Conservation (phyloP, 768 basidiomycete genomes). For the Hebeloma cylindrosporum region DNA sequence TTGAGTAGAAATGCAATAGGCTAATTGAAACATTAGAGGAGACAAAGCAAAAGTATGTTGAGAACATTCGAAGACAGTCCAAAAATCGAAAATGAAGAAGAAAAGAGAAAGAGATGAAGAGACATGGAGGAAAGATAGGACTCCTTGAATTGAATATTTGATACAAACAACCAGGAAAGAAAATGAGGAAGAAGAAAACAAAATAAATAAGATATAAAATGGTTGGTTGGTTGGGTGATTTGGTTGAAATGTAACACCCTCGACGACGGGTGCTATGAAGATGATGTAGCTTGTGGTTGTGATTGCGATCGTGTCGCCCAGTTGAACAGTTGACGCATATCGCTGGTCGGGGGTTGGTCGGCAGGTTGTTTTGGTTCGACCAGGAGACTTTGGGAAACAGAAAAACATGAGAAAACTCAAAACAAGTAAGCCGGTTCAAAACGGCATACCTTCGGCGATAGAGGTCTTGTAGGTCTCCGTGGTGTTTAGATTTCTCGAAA, state of each 20-base stretch:
- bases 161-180: conserved; percentile 14
- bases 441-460: conserved; percentile 75
- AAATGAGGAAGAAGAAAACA: conserved; percentile 26
- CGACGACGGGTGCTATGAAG: conserved; percentile 22
- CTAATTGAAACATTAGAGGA: conserved; percentile 7
- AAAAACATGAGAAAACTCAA: conserved; percentile 3
- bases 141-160: background rate
- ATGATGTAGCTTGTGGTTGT: conserved; percentile 35
- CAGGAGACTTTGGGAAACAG: conserved; percentile 51
- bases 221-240: too few relatives aligned
- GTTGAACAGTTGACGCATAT: conserved; percentile 77
- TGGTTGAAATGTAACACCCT: conserved; percentile 8
- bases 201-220: conserved; percentile 31
- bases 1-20: conserved; percentile 9
- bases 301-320: conserved; percentile 70
- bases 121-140: conserved; percentile 12
- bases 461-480: conserved; percentile 82
- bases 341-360: conserved; percentile 60
- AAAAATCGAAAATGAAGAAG: conserved; percentile 19
- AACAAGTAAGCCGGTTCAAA: conserved; percentile 9
- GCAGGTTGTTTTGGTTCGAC: conserved; percentile 83
- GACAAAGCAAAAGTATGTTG: conserved; percentile 12
- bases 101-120: conserved; percentile 17
- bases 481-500: conserved; percentile 73
- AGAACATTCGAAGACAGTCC: background rate